These are phyloP conservation scores for Hysterangium stoloniferum DNA, from an alignment of 768 basidiomycete species.

Conservation along the genomic window DNA sequence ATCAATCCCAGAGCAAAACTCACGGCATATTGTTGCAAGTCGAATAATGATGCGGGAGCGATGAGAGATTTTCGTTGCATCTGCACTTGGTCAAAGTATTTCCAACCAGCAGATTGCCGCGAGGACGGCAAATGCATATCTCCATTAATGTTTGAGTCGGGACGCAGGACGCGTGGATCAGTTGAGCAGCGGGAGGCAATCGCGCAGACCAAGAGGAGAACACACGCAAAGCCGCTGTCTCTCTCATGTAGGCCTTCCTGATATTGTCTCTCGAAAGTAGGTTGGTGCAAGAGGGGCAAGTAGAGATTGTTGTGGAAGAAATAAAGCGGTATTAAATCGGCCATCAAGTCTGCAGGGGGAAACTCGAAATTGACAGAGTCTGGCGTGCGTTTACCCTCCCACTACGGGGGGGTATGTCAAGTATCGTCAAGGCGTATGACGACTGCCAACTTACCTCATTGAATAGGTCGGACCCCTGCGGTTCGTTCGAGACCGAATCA, in stretches of 20 bases:
- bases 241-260: slow-evolving; percentile 40
- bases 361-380: slow-evolving; percentile 17
- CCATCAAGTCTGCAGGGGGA: slow-evolving; percentile 36
- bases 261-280: slow-evolving; percentile 51
- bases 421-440: neutral
- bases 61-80: slow-evolving; percentile 51
- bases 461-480: slow-evolving; percentile 12
- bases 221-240: slow-evolving; percentile 46
- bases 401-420: slow-evolving; percentile 6
- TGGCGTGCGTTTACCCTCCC: slow-evolving; percentile 10
- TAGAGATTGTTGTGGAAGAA: slow-evolving; percentile 52
- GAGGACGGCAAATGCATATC: slow-evolving; percentile 3
- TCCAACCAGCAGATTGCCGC: slow-evolving; percentile 49
- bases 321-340: slow-evolving; percentile 50
- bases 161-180: slow-evolving; percentile 46
- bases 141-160: slow-evolving; percentile 24
- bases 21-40: slow-evolving; percentile 60
- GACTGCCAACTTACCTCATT: slow-evolving; percentile 14
- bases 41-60: slow-evolving; percentile 51
- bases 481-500: slow-evolving; percentile 19
- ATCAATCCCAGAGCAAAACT: slow-evolving; percentile 30
- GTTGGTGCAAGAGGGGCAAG: slow-evolving; percentile 65
- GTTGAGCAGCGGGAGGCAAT: slow-evolving; percentile 50
- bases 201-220: slow-evolving; percentile 66
- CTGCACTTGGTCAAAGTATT: slow-evolving; percentile 52